phyloP scores from a whole-genome alignment of 805 yeast species.

The Candida germanica region DNA sequence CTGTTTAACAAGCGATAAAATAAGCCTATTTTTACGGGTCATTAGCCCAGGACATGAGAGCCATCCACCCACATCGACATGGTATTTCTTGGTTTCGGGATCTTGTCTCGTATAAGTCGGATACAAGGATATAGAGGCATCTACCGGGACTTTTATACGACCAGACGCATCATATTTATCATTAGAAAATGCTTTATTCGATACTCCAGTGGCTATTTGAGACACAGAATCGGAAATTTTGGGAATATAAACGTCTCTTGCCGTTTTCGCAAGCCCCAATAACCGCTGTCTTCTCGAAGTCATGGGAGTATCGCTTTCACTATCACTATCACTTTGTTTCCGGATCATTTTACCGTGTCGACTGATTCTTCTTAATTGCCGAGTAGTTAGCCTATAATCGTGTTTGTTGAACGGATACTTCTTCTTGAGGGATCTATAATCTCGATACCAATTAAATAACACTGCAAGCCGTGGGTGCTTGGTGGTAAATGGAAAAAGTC shows the following conservation, averaged over 20 bases:
- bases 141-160: conserved; percentile 43
- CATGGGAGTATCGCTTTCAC: background rate
- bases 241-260: conserved; percentile 59
- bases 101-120: conserved; percentile 36
- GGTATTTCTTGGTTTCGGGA: conserved; percentile 25
- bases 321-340: background rate
- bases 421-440: conserved; percentile 23
- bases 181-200: conserved; percentile 24
- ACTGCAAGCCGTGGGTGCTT: conserved; percentile 1
- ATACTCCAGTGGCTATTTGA: conserved; percentile 47
- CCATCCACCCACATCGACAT: conserved; percentile 69
- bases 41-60: conserved; percentile 66
- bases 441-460: conserved; percentile 25
- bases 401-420: conserved; percentile 14
- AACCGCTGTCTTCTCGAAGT: conserved; percentile 44
- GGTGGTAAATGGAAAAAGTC: conserved; percentile 2
- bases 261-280: conserved; percentile 49
- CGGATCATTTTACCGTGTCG: conserved; percentile 18
- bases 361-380: conserved; percentile 11
- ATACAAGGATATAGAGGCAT: conserved; percentile 54
- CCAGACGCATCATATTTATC: conserved; percentile 30
- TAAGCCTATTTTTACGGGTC: conserved; percentile 66
- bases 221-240: conserved; percentile 45
- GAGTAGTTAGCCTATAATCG: conserved; percentile 5
- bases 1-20: conserved; percentile 68